phyloP scores from a whole-genome alignment of 2,329 filamentous ascomycete genomes.

The Pseudogymnoascus sp. region DNA sequence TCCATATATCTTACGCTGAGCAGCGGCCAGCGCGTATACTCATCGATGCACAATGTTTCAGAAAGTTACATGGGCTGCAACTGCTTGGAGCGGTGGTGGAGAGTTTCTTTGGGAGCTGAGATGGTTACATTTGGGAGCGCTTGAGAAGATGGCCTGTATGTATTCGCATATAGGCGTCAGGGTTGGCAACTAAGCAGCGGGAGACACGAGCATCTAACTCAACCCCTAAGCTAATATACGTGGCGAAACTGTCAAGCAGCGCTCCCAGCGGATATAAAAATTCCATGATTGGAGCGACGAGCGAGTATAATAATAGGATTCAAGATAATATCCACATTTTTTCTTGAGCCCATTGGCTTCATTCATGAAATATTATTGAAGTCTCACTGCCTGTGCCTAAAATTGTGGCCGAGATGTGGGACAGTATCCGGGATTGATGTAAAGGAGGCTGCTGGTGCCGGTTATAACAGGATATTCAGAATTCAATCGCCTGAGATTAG shows the following conservation, averaged over 20 bases:
- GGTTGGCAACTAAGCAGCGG: not conserved
- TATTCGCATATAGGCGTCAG: not conserved
- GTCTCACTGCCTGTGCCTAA: not conserved
- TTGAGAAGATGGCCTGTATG: not conserved
- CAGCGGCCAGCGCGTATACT: not conserved
- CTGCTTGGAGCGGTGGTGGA: not conserved
- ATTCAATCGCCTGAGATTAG: not conserved
- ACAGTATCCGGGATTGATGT: not conserved
- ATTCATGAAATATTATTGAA: not conserved
- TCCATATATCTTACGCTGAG: not conserved
- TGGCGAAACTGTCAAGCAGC: not conserved
- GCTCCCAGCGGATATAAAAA: not conserved
- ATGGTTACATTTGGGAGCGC: not conserved
- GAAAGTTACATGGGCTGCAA: not conserved
- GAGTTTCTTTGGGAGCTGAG: not conserved
- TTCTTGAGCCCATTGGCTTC: not conserved
- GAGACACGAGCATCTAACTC: not conserved
- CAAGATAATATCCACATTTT: not conserved
- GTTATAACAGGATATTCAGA: not conserved
- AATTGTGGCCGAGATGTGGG: not conserved
- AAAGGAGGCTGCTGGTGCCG: not conserved
- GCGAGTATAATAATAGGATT: not conserved
- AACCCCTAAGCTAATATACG: not conserved
- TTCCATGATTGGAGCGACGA: not conserved
- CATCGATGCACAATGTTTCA: not conserved